Evolutionary conservation across 2,329 filamentous ascomycete genomes (phyloP), one percentile per base, ranked within the genome.

Genomic region (Fusarium mangiferae): DNA sequence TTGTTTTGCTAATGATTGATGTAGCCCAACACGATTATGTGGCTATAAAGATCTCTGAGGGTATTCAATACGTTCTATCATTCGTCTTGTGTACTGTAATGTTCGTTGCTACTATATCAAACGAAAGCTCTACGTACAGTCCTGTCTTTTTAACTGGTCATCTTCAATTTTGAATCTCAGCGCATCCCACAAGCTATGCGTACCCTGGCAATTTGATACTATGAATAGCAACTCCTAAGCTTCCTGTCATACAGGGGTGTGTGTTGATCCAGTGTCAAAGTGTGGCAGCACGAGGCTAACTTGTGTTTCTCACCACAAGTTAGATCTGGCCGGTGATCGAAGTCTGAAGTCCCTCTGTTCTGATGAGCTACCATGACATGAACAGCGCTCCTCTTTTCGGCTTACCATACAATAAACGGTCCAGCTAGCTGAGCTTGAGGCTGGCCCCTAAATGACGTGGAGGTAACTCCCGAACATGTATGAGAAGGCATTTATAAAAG

Each of bases 161-260:
- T 46, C 28, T 54, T 45, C 10, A 33, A 55, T 56, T 41, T 56
- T 49, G 63, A 64, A 39, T 35, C 30, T 57, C 20, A 5, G 44
- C 56, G 28, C 39, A 35, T 54, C 26, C 48, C 58, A 52, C 45
- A 49, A 49, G 26, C 58, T 46, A 51, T 73, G 64, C 54, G 36
- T 36, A 70, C 58, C 70, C 52, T 69, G 44, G 52, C 52, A 49
- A 26, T 22, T 41, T 45, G 42, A 35, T 67, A 38, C 70, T 73
- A 73, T 73, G 35, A 71, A 74, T 74, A 73, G 70, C 33, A 70
- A 49, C 60, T 30, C 52, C 59, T 49, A 73, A 67, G 70, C 70
- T 62, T 73, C 61, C 56, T 71, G 56, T 62, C 70, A 70, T 62
- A 56, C 70, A 66, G 39, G 70, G 70, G 52, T 70, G 28, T 73